Percentiles rank a stretch among this genome's conserved stretches.
phyloP scores from a whole-genome alignment of 805 yeast species.

The Kodamaea neixiangensis region DNA sequence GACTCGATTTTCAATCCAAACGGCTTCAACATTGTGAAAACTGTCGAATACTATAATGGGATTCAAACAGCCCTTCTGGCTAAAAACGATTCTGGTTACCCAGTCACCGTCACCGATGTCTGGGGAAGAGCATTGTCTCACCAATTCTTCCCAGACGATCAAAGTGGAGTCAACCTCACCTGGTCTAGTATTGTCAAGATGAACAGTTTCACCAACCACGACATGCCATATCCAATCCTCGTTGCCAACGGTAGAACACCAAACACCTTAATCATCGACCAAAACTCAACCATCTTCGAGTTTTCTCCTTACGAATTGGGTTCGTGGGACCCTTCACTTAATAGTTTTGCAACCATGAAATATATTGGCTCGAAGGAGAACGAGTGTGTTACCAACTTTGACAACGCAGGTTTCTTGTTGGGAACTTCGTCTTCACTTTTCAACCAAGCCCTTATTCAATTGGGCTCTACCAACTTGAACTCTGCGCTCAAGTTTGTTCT shows the following conservation, averaged over 20 bases:
- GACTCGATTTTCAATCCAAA: slow-evolving; percentile 62
- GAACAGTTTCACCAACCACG: slow-evolving; percentile 27
- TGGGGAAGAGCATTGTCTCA: slow-evolving; percentile 45
- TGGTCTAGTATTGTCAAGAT: slow-evolving; percentile 27
- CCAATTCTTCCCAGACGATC: slow-evolving; percentile 30
- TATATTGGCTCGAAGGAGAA: slow-evolving; percentile 29
- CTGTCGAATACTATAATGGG: slow-evolving; percentile 48
- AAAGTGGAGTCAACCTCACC: slow-evolving; percentile 27
- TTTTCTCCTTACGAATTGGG: slow-evolving; percentile 43
- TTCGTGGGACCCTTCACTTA: slow-evolving; percentile 43
- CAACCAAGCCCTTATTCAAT: slow-evolving; percentile 32
- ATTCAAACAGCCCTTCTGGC: slow-evolving; percentile 26
- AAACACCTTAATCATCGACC: slow-evolving; percentile 52
- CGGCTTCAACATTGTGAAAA: slow-evolving; percentile 57
- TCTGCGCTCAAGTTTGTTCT: slow-evolving; percentile 27
- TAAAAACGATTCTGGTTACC: slow-evolving; percentile 38
- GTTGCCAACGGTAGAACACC: slow-evolving; percentile 64
- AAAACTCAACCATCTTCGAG: slow-evolving; percentile 64
- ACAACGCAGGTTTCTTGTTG: slow-evolving; percentile 42
- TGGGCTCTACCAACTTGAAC: slow-evolving; percentile 24
- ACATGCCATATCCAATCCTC: slow-evolving; percentile 43
- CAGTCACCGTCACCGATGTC: slow-evolving; percentile 38
- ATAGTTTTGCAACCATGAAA: slow-evolving; percentile 29
- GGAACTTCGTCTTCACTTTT: slow-evolving; percentile 43
- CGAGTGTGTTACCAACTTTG: slow-evolving; percentile 32